phyloP scores from a whole-genome alignment of 805 yeast genomes.

The Ogataea paraovalis region DNA sequence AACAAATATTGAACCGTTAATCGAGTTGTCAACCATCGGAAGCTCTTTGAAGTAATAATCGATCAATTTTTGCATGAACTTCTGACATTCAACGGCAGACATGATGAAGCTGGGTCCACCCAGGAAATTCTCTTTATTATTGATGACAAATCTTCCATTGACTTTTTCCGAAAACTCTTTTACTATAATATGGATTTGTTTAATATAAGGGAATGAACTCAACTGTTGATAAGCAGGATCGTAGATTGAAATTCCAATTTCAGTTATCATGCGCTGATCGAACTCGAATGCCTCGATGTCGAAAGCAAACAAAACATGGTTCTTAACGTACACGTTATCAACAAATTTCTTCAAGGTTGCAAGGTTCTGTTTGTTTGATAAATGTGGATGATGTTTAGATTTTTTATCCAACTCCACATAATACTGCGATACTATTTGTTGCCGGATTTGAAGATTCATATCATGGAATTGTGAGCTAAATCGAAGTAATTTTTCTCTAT shows the following conservation, averaged over 20 bases:
- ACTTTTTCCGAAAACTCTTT: slow-evolving; percentile 37
- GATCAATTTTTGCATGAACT: slow-evolving; percentile 39
- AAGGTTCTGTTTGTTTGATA: slow-evolving; percentile 3
- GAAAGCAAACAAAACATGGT: slow-evolving; percentile 37
- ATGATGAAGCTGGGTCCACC: slow-evolving; percentile 47
- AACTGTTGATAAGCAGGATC: slow-evolving; percentile 46
- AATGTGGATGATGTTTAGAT: slow-evolving; percentile 4
- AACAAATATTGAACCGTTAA: slow-evolving; percentile 37
- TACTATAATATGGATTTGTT: slow-evolving; percentile 40
- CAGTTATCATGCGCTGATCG: slow-evolving; percentile 42
- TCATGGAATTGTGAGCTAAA: slow-evolving; percentile 1
- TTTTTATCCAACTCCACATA: background rate
- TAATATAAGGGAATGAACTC: slow-evolving; percentile 37
- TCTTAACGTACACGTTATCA: background rate
- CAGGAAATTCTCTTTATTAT: slow-evolving; percentile 46
- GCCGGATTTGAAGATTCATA: background rate
- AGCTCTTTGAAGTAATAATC: slow-evolving; percentile 38
- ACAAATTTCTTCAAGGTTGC: background rate
- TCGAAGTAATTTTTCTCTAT: background rate
- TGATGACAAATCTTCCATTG: slow-evolving; percentile 54
- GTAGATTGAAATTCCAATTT: slow-evolving; percentile 53
- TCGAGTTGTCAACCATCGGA: slow-evolving; percentile 15
- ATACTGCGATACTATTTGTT: background rate
- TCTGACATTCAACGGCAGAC: slow-evolving; percentile 32
- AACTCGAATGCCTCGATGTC: slow-evolving; percentile 58